Conservation (phyloP, 108 stramenopile species). For the Skeletonema tropicum region DNA sequence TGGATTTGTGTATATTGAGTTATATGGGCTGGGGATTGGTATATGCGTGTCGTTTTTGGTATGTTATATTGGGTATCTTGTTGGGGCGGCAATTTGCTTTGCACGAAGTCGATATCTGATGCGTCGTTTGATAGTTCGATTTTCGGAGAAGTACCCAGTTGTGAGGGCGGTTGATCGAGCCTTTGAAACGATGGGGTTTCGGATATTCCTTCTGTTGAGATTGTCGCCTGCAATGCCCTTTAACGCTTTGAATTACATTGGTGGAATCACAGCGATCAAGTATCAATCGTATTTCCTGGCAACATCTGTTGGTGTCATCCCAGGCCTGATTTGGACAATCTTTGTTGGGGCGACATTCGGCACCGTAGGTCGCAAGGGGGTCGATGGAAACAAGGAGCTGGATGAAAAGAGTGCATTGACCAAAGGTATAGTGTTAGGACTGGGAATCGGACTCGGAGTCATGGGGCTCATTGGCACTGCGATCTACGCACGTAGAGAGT, state of each 20-base stretch:
- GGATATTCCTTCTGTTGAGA: conserved; percentile 42
- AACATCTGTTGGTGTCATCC: conserved; percentile 39
- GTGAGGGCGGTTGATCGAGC: conserved; percentile 52
- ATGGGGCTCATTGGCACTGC: conserved; percentile 42
- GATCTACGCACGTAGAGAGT: conserved; percentile 43
- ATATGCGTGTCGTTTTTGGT: conserved; percentile 40
- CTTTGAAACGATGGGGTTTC: conserved; percentile 49
- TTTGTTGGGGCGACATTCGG: conserved; percentile 51
- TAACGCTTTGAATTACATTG: conserved; percentile 56
- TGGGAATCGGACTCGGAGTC: conserved; percentile 36
- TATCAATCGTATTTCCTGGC: conserved; percentile 37
- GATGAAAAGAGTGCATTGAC: conserved; percentile 20
- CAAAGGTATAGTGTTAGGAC: conserved; percentile 38
- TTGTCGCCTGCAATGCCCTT: conserved; percentile 51
- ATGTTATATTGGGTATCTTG: conserved; percentile 35
- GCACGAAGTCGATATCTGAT: conserved; percentile 42
- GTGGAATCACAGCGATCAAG: conserved; percentile 43
- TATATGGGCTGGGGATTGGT: conserved; percentile 38
- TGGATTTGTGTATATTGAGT: conserved; percentile 41
- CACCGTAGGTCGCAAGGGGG: conserved; percentile 16
- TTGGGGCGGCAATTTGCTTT: conserved; percentile 47
- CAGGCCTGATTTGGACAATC: conserved; percentile 44
- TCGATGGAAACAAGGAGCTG: conserved; percentile 43
- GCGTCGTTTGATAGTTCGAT: conserved; percentile 36
- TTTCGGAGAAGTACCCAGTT: conserved; percentile 44